Evolutionary conservation across 495 filamentous ascomycete genomes (phyloP), one percentile per base, ranked within the genome.

Genomic region (Neurospora sp.): DNA sequence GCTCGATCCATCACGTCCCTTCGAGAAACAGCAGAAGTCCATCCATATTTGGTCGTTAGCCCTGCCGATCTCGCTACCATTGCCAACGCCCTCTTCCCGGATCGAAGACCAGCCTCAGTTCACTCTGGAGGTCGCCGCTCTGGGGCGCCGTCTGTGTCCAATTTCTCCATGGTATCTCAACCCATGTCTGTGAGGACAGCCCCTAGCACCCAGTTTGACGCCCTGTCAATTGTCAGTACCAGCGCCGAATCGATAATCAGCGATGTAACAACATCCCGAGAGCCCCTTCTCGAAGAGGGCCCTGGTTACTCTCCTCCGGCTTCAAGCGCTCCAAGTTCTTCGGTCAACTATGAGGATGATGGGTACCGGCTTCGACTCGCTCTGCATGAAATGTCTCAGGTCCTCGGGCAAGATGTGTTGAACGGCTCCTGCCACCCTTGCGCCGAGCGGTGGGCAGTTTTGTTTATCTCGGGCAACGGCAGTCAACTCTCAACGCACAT

Each of bases 391-490:
- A 91, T 93, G 91, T 82, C 78, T 38, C 87, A 89, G 48, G 82
- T 84, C 37, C 80, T 92, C 40, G 90, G 91, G 41, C 74, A 83
- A 16, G 90, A 92, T 40, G 87, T 80, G 31, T 81, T 86, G 16
- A 84, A 88, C 70, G 91, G 91, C 22, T 81, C 85, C 16, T 91
- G 89, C 45, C 91, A 93, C 80, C 91, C 91, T 16, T 92, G 90
- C 75, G 91, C 90, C 14, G 91, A 92, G 79, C 82, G 87, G 59
- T 93, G 91, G 91, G 86, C 90, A 1, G 88, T 96, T 31, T 85
- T 96, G 38, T 94, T 93, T 72, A 87, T 96, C 75, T 90, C 91
- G 3, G 81, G 87, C 18, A 88, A 94, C 82, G 92, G 91, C 16
- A 87, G 87, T 75, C 81, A 85, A 70, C 83, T 96, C 37, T 89